phyloP scores from a whole-genome alignment of 305 asterid genomes.

The Coffea humblotiana region DNA sequence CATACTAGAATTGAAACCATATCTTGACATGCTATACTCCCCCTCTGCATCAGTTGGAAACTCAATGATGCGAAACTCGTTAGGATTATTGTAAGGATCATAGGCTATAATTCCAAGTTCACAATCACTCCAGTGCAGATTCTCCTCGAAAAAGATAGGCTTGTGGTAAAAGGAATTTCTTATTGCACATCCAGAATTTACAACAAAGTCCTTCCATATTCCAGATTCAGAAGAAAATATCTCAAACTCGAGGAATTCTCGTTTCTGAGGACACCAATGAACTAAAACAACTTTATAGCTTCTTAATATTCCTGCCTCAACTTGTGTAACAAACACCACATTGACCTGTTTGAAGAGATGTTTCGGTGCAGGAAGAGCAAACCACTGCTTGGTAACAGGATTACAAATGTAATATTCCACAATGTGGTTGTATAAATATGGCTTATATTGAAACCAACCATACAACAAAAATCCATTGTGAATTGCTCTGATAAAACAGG shows the following conservation, averaged over 20 bases:
- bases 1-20: neutral
- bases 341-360: neutral
- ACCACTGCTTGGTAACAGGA: neutral
- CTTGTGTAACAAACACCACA: neutral
- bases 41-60: neutral
- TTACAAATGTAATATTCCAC: neutral
- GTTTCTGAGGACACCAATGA: neutral
- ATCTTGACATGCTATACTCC: neutral
- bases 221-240: neutral
- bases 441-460: neutral
- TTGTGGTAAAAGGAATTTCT: neutral
- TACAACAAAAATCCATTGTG: neutral
- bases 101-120: constrained; percentile 7
- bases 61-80: neutral
- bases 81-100: constrained; percentile 6
- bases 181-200: neutral
- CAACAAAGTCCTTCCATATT: neutral
- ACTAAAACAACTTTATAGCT: neutral
- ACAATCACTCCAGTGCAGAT: neutral
- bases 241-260: neutral
- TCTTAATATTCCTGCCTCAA: neutral
- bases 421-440: neutral
- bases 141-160: neutral
- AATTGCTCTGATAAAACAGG: neutral
- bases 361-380: neutral